A percentile compares a stretch with the other conserved stretches of the same genome.
These are phyloP conservation scores for Cladophialophora exuberans DNA, from an alignment of 2,329 filamentous ascomycete genomes.

Conservation along the genomic window DNA sequence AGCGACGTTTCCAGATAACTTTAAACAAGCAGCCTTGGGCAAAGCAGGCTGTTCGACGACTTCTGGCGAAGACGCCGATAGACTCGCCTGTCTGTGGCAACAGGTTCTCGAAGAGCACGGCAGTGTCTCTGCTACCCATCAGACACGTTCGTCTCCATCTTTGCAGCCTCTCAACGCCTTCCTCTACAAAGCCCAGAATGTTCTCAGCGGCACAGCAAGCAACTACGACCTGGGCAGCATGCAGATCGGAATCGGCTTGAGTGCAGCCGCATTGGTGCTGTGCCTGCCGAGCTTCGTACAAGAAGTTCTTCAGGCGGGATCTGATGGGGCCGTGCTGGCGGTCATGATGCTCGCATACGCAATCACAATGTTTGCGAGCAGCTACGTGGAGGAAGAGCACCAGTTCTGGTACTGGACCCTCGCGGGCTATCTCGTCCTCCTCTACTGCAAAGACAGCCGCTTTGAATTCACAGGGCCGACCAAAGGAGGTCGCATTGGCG, in stretches of 20 bases:
- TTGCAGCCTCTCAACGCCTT: constrained; percentile 50
- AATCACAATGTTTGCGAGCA: constrained; percentile 95
- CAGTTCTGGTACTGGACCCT: constrained; percentile 97
- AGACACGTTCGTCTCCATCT: background rate
- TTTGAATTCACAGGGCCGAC: background rate
- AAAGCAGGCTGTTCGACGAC: constrained; percentile 34
- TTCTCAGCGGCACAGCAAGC: constrained; percentile 88
- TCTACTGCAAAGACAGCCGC: constrained; percentile 36
- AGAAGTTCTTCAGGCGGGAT: constrained; percentile 7
- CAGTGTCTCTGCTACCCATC: background rate
- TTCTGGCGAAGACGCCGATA: constrained; percentile 48
- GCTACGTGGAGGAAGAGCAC: constrained; percentile 97
- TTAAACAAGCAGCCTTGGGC: constrained; percentile 38
- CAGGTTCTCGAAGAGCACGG: constrained; percentile 23
- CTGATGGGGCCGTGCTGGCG: constrained; percentile 45
- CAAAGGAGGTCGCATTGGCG: background rate
- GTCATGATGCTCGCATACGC: constrained; percentile 67
- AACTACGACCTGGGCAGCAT: constrained; percentile 80
- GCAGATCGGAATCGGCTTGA: constrained; percentile 46
- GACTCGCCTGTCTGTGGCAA: constrained; percentile 72
- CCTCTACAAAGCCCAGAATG: constrained; percentile 70
- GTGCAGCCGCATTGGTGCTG: constrained; percentile 36
- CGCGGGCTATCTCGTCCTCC: constrained; percentile 50
- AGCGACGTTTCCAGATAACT: constrained; percentile 65
- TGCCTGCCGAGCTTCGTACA: constrained; percentile 32